Percentiles rank a stretch among this genome's conserved stretches.
Evolutionary conservation across 768 basidiomycete species (phyloP).

Genomic region (Tubosaeta sp.): DNA sequence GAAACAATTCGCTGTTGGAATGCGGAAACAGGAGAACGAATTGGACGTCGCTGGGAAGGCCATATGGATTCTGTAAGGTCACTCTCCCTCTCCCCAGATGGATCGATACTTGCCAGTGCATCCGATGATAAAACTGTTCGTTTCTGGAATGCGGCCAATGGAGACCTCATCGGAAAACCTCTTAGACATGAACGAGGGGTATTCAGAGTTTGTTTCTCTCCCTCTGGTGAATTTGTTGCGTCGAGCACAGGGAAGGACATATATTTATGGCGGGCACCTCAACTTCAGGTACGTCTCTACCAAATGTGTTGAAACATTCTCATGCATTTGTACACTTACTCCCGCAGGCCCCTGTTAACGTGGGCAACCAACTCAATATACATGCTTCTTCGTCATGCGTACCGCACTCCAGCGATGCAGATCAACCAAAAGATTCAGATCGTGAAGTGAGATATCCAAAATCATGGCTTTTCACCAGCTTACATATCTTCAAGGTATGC

Average conservation of each 20-base stretch:
- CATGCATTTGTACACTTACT: background rate
- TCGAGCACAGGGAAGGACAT: background rate
- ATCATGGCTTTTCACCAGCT: background rate
- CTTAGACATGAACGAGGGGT: background rate
- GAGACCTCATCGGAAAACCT: conserved; percentile 5
- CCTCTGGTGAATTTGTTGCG: background rate
- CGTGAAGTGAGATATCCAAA: background rate
- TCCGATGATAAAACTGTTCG: background rate
- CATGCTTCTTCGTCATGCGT: too few relatives aligned
- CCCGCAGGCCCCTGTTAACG: background rate
- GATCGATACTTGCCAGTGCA: background rate
- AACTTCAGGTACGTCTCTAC: background rate
- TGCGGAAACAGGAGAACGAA: background rate
- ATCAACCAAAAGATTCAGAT: too few relatives aligned
- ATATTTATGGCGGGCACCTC: background rate
- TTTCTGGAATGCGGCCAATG: background rate
- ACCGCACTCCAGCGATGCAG: too few relatives aligned
- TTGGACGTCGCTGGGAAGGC: background rate
- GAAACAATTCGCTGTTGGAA: background rate
- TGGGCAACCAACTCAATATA: too few relatives aligned
- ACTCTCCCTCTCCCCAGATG: background rate
- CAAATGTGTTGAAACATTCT: background rate
- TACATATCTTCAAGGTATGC: too few relatives aligned
- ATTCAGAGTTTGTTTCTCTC: background rate
- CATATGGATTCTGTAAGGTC: background rate